Evolutionary conservation across 495 filamentous ascomycete genomes (phyloP), one percentile per base, ranked within the genome.

Genomic region (Lophiostoma macrostomum): DNA sequence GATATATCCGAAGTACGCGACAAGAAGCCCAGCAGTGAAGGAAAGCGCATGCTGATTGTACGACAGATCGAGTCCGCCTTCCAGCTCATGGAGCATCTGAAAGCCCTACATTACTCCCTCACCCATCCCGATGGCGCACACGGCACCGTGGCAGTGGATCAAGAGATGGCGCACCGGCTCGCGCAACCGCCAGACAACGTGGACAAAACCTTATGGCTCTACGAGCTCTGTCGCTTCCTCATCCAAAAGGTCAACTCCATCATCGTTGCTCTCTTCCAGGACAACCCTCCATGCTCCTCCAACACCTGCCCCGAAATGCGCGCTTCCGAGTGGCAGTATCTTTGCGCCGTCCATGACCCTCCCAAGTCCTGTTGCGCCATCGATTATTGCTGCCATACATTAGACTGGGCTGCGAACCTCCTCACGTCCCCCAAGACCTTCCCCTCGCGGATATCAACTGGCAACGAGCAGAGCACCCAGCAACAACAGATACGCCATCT

Each of bases 331-430:
- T 98, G 93, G 93, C 93, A 98, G 69, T 98, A 96, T 64, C 82
- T 98, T 56, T 98, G 93, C 74, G 93, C 93, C 31, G 94, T 97
- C 0, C 94, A 97, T 68, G 91, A 96, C 52, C 81, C 87, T 19
- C 93, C 93, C 22, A 96, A 97, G 71, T 80, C 80, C 55, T 98
- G 93, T 75, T 96, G 91, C 68, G 93, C 93, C 2, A 96, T 98
- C 64, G 93, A 98, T 69, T 98, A 98, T 69, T 96, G 89, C 76
- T 96, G 90, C 68, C 93, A 98, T 67, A 98, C 93, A 0, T 83
- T 98, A 34, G 93, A 98, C 71, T 95, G 93, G 86, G 93, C 93
- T 0, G 88, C 86, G 31, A 93, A 93, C 49, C 86, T 87, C 19
- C 82, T 98, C 29, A 94, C 90, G 10, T 87, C 84, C 47, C 82